Base-by-base conservation (phyloP, 371 early-diverging fungal genomes). In the Mortierella sp. region DNA sequence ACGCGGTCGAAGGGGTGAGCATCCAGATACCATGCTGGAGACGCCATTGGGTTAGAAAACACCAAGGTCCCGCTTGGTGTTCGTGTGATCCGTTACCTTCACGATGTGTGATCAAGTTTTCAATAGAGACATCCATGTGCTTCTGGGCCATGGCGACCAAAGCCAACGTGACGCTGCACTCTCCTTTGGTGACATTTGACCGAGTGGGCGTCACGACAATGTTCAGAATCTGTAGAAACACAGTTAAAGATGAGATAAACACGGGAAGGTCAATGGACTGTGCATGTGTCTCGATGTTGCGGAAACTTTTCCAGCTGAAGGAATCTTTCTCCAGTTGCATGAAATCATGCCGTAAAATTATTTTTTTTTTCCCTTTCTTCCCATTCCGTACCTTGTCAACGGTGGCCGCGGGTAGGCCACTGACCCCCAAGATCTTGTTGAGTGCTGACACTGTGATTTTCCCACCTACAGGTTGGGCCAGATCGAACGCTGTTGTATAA, bases 81-180 rank as follows among this genome's bases (percentile, higher is more conserved):
- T n/a, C n/a, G n/a, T n/a, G n/a, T n/a, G n/a, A n/a, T n/a, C n/a
- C n/a, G n/a, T n/a, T 72, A 84, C 84, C 87, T 58, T 85, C 78
- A 55, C 72, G 82, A 64, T 85, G 85, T 14, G 82, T 74, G 9
- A 73, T 65, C 10, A 89, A 58, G 53, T 80, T 83, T 24, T 87
- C 88, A 46, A 86, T 72, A 9, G 70, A 74, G 8, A 82, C 69
- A 79, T 89, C 85, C 87, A 92, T 90, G 76, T 89, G 87, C 68
- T 91, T 90, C 70, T 94, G 94, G 6, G 91, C 92, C 63, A 92
- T 82, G 26, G 88, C 91, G 3, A 88, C 78, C 42, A 93, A 78
- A 1, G 92, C 91, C 46, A 92, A 67, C 4, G 89, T 88, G 46
- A 88, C 80, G 57, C 91, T 87, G 68, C 92, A 91, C 74, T 90